Base-by-base conservation (phyloP, 768 basidiomycete genomes). In the Filobasidium floriforme region DNA sequence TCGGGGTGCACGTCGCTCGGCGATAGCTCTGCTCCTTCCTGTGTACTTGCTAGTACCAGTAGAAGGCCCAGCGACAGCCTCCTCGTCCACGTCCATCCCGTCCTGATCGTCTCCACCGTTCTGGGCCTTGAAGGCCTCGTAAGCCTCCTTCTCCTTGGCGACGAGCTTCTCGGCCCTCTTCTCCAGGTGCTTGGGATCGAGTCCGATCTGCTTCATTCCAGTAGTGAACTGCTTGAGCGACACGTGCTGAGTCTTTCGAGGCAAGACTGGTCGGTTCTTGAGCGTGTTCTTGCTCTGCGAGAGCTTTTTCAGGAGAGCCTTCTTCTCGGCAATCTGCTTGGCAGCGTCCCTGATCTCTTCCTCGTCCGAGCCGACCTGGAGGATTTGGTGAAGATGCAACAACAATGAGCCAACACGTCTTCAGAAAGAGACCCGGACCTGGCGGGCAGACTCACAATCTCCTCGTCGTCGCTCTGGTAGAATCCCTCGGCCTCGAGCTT, bases 401-500 rank as follows among this genome's bases (percentile, higher is more conserved):
- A n/a, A n/a, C n/a, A n/a, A n/a, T n/a, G n/a, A n/a, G n/a, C n/a
- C n/a, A n/a, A n/a, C n/a, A n/a, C n/a, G n/a, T n/a, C n/a, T n/a
- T n/a, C n/a, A n/a, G n/a, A n/a, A n/a, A n/a, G n/a, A n/a, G n/a
- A n/a, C n/a, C n/a, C n/a, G n/a, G n/a, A n/a, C n/a, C n/a, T n/a
- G n/a, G n/a, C n/a, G n/a, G n/a, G 57, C 46, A 51, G 2, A 78
- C 84, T 66, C 75, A 90, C 90, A 75, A 90, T 88, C 62, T 93
- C 89, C 66, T 88, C 88, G 43, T 75, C 75, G 69, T 92, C 94
- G 62, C 82, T 85, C 41, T 91, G 90, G 78, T 98, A 99, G 83
- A 89, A 98, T 3, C 96, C 96, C 77, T 97, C 91, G 0, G 87
- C 88, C 77, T 91, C 83, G n/a, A 99, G 84, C 71, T 85, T 85